Evolutionary conservation across 2,329 filamentous ascomycete genomes (phyloP).

Genomic region (Apiospora sp.): DNA sequence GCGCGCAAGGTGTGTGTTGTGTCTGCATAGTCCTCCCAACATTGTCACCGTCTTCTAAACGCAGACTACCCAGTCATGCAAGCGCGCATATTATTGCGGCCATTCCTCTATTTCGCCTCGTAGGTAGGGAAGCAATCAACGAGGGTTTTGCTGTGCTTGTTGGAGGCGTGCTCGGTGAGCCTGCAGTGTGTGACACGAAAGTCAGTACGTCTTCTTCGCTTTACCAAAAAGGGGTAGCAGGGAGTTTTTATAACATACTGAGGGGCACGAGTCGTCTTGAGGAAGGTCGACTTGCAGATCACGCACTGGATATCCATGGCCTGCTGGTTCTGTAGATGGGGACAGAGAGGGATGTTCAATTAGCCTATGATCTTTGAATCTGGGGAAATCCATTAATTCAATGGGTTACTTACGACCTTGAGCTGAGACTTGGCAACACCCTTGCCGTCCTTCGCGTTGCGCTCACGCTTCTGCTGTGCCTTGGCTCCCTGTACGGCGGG

Average conservation of each 20-base stretch:
- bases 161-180: conserved; percentile 74
- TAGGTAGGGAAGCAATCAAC: conserved; percentile 73
- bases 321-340: conserved; percentile 66
- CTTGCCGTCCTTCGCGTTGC: conserved; percentile 69
- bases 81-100: conserved; percentile 31
- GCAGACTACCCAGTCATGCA: neutral
- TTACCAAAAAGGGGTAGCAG: neutral
- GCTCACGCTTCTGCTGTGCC: conserved; percentile 76
- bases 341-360: neutral
- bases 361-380: neutral
- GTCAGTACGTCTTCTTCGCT: neutral
- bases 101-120: conserved; percentile 33
- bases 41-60: neutral
- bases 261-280: conserved; percentile 77
- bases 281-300: conserved; percentile 80
- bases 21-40: neutral
- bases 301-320: conserved; percentile 81
- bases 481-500: conserved; percentile 62
- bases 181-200: conserved; percentile 43
- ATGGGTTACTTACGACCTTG: conserved; percentile 64
- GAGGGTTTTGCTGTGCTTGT: conserved; percentile 79
- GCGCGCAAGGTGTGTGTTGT: neutral
- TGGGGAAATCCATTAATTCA: neutral
- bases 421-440: conserved; percentile 70
- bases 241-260: conserved; percentile 58